Evolutionary conservation across 208 protist genomes (phyloP).

Genomic region (Perkinsela sp.): DNA sequence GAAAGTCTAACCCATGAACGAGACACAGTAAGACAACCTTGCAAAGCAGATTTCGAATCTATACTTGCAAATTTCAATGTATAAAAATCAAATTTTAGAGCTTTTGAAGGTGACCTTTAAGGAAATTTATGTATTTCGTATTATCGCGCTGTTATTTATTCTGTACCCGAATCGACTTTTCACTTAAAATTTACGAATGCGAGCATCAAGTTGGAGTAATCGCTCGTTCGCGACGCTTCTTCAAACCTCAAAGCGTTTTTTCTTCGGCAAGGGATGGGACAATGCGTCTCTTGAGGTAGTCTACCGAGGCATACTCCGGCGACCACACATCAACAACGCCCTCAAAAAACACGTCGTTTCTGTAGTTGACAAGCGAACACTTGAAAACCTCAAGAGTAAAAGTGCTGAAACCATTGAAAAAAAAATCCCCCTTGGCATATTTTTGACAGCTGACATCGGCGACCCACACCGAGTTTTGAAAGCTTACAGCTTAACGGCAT

Average conservation of each 20-base stretch:
- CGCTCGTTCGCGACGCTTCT: too few relatives aligned
- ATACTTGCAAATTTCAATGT: too few relatives aligned
- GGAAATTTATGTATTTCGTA: too few relatives aligned
- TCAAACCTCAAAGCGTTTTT: conserved; percentile 28
- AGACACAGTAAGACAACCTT: too few relatives aligned
- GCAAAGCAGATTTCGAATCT: too few relatives aligned
- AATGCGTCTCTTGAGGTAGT: conserved; percentile 51
- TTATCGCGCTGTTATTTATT: too few relatives aligned
- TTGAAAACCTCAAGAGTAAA: conserved; percentile 33
- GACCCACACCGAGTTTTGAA: conserved; percentile 57
- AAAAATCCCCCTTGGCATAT: conserved; percentile 51
- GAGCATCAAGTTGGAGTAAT: too few relatives aligned
- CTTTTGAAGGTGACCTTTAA: too few relatives aligned
- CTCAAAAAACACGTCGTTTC: conserved; percentile 42
- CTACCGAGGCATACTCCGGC: conserved; percentile 45
- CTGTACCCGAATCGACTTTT: too few relatives aligned
- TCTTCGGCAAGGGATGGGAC: conserved; percentile 66
- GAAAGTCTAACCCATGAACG: too few relatives aligned
- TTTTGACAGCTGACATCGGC: conserved; percentile 45
- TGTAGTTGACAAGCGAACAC: conserved; percentile 47
- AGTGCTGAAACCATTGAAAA: conserved; percentile 48
- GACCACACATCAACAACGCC: conserved; percentile 48
- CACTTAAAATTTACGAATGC: too few relatives aligned
- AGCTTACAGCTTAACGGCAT: conserved; percentile 56
- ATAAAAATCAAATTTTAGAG: too few relatives aligned